Evolutionary conservation across 2,329 filamentous ascomycete genomes (phyloP), one percentile per base, ranked within the genome.

Genomic region (Ampelomyces quisqualis): DNA sequence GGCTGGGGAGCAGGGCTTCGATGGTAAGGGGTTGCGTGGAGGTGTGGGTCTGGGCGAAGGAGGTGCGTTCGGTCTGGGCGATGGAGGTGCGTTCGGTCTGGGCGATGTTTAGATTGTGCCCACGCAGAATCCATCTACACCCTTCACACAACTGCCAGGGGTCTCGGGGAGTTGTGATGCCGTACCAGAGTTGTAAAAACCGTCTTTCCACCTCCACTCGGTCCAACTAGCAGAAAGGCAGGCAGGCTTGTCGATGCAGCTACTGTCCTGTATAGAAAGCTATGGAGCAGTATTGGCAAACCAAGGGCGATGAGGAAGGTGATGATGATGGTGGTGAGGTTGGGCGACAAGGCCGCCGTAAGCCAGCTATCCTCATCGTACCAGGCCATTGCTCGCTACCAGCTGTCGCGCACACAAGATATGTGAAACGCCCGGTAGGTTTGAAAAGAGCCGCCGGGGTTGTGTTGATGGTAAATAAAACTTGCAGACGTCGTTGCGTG

Each of bases 151-250:
- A n/a, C n/a, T n/a, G n/a, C n/a, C n/a, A n/a, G n/a, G n/a, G n/a
- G n/a, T n/a, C n/a, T n/a, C n/a, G n/a, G n/a, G n/a, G n/a, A n/a
- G 14, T 15, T 11, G 11, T 21, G 13, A 15, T 23, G 49, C 19
- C 72, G 48, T 74, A 86, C 84, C 55, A 93, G 77, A 15, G 88
- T 90, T n/a, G 90, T 73, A 22, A 97, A 81, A 7, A 87, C 80
- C 0, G 93, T 97, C 75, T 97, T 98, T 60, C 93, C 93, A 34
- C 82, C 79, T 49, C 84, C 86, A 40, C 84, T 84, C 11, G 91
- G 89, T 1, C 93, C 93, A 34, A 90, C 67, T 29, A 95, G 79
- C 7, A 96, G 74, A 46, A 97, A 82, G 6, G 85, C 85, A 34
- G 91, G 89, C 18, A 86, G 78, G 11, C 40, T 48, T 10, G 76